Conservation (phyloP, 352 stramenopile genomes). For the Phytophthora brassicae region DNA sequence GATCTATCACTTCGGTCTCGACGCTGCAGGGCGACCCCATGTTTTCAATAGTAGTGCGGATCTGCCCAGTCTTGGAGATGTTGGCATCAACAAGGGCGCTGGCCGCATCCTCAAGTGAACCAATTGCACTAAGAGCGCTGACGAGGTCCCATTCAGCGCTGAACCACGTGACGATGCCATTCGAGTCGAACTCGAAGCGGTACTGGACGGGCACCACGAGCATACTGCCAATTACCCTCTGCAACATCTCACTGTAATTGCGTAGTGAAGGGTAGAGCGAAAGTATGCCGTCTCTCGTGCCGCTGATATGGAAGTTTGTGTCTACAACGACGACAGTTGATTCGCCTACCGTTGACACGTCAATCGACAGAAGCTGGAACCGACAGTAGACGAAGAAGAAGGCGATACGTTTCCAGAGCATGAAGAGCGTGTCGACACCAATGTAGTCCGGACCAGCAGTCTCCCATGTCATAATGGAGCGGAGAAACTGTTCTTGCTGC, state of each 20-base stretch:
- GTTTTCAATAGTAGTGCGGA: conserved; percentile 32
- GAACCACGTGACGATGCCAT: conserved; percentile 51
- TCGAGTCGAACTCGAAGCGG: conserved; percentile 52
- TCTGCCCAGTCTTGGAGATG: conserved; percentile 64
- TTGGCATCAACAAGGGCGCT: conserved; percentile 44
- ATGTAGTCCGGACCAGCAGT: conserved; percentile 54
- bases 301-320: conserved; percentile 40
- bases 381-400: conserved; percentile 41
- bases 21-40: conserved; percentile 9
- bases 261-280: conserved; percentile 47
- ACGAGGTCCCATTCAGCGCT: conserved; percentile 67
- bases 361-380: conserved; percentile 33
- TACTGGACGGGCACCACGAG: conserved; percentile 49
- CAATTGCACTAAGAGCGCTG: conserved; percentile 37
- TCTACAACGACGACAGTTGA: conserved; percentile 54
- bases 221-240: conserved; percentile 43
- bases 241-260: conserved; percentile 45
- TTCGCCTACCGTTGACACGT: conserved; percentile 36
- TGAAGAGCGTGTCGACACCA: conserved; percentile 42
- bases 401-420: conserved; percentile 55
- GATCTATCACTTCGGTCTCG: conserved; percentile 18
- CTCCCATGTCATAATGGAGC: conserved; percentile 46
- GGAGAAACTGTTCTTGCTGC: conserved; percentile 55
- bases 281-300: conserved; percentile 41
- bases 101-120: conserved; percentile 45